Evolutionary conservation across 2,329 filamentous ascomycete species (phyloP).

Genomic region (Aspergillus uvarum): DNA sequence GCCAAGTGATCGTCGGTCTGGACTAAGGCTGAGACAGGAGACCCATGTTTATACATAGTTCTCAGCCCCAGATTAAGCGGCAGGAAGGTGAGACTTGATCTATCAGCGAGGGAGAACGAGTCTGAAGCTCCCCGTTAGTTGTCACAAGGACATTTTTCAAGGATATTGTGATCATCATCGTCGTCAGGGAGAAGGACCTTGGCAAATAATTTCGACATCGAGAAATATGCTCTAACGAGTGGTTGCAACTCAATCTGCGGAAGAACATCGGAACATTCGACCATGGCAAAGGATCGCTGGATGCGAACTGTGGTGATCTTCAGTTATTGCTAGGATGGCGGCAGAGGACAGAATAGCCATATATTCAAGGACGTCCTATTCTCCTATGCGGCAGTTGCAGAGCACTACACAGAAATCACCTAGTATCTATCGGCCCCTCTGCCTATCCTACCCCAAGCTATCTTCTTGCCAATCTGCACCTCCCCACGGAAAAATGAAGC

Average conservation of each 20-base stretch:
- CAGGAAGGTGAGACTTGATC: neutral
- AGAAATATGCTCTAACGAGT: neutral
- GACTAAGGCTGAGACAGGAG: conserved; percentile 3
- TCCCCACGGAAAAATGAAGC: neutral
- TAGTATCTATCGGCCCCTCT: neutral
- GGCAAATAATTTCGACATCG: neutral
- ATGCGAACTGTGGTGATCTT: neutral
- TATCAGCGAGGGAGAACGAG: neutral
- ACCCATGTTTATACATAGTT: neutral
- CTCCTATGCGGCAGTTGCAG: neutral
- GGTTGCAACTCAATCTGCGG: neutral
- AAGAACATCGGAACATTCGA: neutral
- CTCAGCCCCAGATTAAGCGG: neutral
- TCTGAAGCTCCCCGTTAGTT: neutral
- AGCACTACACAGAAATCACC: neutral
- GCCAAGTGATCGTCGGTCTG: neutral
- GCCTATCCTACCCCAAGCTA: neutral
- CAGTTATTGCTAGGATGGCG: neutral
- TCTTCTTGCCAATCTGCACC: neutral
- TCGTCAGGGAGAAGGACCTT: neutral
- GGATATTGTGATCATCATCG: conserved; percentile 1
- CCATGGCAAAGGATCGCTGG: neutral
- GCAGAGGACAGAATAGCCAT: neutral
- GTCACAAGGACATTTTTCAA: neutral
- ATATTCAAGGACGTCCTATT: neutral